A percentile compares a stretch with the other conserved stretches of the same genome.
Conservation (phyloP, 345 rosid species). For the Eucalyptus curtisii region DNA sequence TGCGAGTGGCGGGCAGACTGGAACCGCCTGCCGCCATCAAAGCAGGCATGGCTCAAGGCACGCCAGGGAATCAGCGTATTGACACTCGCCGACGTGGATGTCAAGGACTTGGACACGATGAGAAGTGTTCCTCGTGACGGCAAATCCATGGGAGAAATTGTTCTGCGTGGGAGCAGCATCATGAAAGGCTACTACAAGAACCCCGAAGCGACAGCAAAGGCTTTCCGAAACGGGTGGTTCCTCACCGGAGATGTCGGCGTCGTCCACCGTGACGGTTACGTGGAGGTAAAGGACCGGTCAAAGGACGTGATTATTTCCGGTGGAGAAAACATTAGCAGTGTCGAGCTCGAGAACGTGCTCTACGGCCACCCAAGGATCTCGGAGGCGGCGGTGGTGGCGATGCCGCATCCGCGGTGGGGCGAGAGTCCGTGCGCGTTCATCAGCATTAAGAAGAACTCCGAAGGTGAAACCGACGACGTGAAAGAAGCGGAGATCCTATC, state of each 20-base stretch:
- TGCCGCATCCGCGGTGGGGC: constrained; percentile 49
- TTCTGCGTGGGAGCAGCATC: constrained; percentile 44
- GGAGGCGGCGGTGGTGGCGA: constrained; percentile 52
- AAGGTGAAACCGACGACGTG: neutral
- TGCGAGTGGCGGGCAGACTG: constrained; percentile 77
- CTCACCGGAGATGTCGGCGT: constrained; percentile 30
- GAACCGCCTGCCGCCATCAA: constrained; percentile 21
- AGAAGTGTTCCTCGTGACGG: constrained; percentile 49
- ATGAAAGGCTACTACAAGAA: constrained; percentile 11
- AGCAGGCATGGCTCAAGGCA: constrained; percentile 33
- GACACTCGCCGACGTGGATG: constrained; percentile 55
- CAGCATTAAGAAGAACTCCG: neutral
- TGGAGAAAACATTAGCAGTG: constrained; percentile 59
- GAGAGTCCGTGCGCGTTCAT: constrained; percentile 54
- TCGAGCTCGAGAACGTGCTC: constrained; percentile 37
- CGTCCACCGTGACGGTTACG: constrained; percentile 26
- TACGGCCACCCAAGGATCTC: constrained; percentile 26
- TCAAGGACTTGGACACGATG: constrained; percentile 38
- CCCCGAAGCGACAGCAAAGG: neutral
- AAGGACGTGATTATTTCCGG: constrained; percentile 55
- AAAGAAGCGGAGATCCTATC: constrained; percentile 22
- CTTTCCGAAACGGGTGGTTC: constrained; percentile 5
- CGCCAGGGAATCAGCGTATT: constrained; percentile 49
- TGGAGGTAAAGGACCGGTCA: constrained; percentile 30
- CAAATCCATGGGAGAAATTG: constrained; percentile 52